Evolutionary conservation across 169 alveolate species (phyloP), one percentile per base, ranked within the genome.

Genomic region (Theileria orientalis): DNA sequence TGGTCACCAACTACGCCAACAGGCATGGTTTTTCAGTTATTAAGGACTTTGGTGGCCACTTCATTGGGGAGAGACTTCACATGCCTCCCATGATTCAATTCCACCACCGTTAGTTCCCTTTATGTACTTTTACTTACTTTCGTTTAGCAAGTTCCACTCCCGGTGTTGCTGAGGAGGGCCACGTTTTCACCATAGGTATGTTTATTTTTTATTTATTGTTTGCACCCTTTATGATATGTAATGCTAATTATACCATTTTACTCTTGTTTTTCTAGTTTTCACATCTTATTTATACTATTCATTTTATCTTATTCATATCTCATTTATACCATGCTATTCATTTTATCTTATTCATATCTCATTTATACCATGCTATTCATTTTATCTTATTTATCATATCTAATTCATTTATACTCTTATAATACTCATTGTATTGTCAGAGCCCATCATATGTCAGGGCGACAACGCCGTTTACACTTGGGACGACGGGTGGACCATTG

Each of bases 401-500:
- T 85, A 84, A 44, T 96, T 96, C 1, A 91, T 83, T 83, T 91
- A 90, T 11, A 92, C 92, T 72, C n/a, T n/a, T n/a, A n/a, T n/a
- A n/a, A n/a, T n/a, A n/a, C n/a, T n/a, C n/a, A n/a, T n/a, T n/a
- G n/a, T n/a, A n/a, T 92, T 96, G 14, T 92, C 92, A 54, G 98
- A 96, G 85, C 98, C 98, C 30, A 93, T 95, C 44, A 49, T 95
- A 14, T 87, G 94, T 86, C 92, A 94, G 76, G 92, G 92, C 41
- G 90, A 86, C 70, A 84, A 90, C 25, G 69, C 86, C 27, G 83
- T 91, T 29, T 79, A 70, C 60, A 84, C 87, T 40, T 95, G 98
- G 98, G 89, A 84, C 41, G 98, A 95, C 69, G 89, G 94, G 30
- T 94, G 97, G 97, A 95, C 98, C 23, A 91, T 89, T 2, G 91